These are phyloP conservation scores for Ogataea nakhonphanomensis DNA, from an alignment of 805 yeast species.

Conservation along the genomic window DNA sequence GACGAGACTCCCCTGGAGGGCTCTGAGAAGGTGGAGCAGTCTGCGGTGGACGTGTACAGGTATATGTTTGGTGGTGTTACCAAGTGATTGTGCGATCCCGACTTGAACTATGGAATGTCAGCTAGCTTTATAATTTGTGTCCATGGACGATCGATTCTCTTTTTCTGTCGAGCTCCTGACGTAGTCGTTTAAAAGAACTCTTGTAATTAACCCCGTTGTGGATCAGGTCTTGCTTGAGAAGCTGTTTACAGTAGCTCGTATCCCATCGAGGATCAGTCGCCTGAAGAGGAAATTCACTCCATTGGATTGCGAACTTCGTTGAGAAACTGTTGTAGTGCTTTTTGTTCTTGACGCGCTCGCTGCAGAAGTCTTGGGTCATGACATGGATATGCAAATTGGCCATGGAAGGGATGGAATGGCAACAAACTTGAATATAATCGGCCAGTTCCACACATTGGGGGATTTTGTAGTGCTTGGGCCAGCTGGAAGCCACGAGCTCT, in stretches of 20 bases:
- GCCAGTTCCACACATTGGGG: conserved; percentile 18
- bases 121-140: not conserved
- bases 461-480: conserved; percentile 14
- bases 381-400: conserved; percentile 71
- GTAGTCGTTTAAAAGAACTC: conserved; percentile 43
- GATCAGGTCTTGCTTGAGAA: conserved; percentile 32
- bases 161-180: conserved; percentile 9
- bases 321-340: conserved; percentile 72
- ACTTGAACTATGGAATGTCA: too few relatives aligned
- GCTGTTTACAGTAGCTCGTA: conserved; percentile 33
- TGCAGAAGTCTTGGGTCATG: conserved; percentile 59
- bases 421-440: conserved; percentile 48
- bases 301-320: conserved; percentile 58
- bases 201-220: conserved; percentile 40
- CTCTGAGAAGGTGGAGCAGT: conserved; percentile 12
- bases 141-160: conserved; percentile 2
- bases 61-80: conserved; percentile 43
- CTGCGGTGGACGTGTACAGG: conserved; percentile 39
- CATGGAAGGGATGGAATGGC: conserved; percentile 71
- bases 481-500: conserved; percentile 16
- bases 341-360: conserved; percentile 52
- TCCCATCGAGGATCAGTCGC: conserved; percentile 39
- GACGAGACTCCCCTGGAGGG: conserved; percentile 54
- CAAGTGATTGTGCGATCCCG: not conserved
- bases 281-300: conserved; percentile 45